These are phyloP conservation scores for Balamuthia mandrillaris DNA, from an alignment of 208 protist species.

Conservation along the genomic window DNA sequence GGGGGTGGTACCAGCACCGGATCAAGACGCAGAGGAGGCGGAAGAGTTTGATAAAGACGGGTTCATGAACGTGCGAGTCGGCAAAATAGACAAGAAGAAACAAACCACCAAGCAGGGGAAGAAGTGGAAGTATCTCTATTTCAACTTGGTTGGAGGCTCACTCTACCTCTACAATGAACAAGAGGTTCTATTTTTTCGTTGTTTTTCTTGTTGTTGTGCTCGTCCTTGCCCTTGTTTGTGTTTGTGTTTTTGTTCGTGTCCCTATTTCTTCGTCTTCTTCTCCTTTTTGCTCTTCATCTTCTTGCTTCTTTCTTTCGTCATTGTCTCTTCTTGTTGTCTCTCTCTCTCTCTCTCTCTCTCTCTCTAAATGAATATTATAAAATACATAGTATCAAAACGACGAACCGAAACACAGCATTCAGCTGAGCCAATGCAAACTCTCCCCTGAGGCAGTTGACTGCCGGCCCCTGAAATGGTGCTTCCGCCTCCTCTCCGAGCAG, in stretches of 20 bases:
- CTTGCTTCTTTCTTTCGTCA: no score
- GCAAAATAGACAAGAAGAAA: background rate
- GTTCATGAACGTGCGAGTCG: background rate
- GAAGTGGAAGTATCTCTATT: background rate
- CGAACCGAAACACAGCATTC: background rate
- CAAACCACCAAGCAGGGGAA: background rate
- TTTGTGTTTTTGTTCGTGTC: no score
- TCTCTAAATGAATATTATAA: no score
- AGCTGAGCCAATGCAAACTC: background rate
- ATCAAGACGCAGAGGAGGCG: no score
- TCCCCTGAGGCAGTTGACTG: background rate
- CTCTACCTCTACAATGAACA: background rate
- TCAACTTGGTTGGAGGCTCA: background rate
- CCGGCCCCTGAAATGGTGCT: constrained; percentile 9
- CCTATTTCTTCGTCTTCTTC: no score
- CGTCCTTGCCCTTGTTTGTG: background rate
- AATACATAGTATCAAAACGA: no score
- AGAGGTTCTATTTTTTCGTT: background rate
- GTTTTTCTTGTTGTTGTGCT: background rate
- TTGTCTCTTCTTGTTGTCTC: no score
- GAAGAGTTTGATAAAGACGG: background rate
- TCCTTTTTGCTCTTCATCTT: no score
- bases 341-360: no score
- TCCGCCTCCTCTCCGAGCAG: background rate
- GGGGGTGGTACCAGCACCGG: no score